phyloP scores from a whole-genome alignment of 371 early-diverging fungal species.

The Saksenaea oblongispora region DNA sequence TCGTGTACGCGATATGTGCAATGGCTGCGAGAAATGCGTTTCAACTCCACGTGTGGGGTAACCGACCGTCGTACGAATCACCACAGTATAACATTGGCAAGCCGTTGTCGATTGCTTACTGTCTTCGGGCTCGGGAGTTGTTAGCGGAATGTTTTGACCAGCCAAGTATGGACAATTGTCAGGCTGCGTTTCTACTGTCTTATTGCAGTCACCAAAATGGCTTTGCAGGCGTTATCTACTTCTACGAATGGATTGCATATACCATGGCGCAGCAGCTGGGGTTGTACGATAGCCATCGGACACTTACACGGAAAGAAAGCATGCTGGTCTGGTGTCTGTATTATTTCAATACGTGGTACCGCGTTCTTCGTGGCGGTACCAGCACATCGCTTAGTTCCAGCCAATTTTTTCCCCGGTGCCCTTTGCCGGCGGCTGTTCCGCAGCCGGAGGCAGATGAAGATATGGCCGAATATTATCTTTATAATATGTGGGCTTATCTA shows the following conservation, averaged over 20 bases:
- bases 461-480: conserved; percentile 30
- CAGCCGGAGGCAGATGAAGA: conserved; percentile 12
- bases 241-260: conserved; percentile 49
- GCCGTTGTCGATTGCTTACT: conserved; percentile 45
- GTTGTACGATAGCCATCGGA: conserved; percentile 26
- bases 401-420: conserved; percentile 25
- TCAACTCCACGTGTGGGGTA: conserved; percentile 50
- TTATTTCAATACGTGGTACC: conserved; percentile 43
- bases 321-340: conserved; percentile 44
- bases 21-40: conserved; percentile 53
- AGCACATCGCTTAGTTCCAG: conserved; percentile 14
- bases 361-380: conserved; percentile 27
- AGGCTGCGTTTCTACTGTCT: conserved; percentile 42
- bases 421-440: conserved; percentile 13
- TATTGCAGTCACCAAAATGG: conserved; percentile 50
- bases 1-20: conserved; percentile 45
- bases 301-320: conserved; percentile 23
- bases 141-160: conserved; percentile 45
- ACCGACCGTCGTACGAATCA: conserved; percentile 26
- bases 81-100: conserved; percentile 49
- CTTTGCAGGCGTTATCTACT: conserved; percentile 29
- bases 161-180: conserved; percentile 40
- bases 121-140: conserved; percentile 37
- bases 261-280: conserved; percentile 47
- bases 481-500: conserved; percentile 18